A percentile compares a stretch with the other conserved stretches of the same genome.
phyloP scores from a whole-genome alignment of 805 yeast genomes.

The Phaffomyces thermotolerans region DNA sequence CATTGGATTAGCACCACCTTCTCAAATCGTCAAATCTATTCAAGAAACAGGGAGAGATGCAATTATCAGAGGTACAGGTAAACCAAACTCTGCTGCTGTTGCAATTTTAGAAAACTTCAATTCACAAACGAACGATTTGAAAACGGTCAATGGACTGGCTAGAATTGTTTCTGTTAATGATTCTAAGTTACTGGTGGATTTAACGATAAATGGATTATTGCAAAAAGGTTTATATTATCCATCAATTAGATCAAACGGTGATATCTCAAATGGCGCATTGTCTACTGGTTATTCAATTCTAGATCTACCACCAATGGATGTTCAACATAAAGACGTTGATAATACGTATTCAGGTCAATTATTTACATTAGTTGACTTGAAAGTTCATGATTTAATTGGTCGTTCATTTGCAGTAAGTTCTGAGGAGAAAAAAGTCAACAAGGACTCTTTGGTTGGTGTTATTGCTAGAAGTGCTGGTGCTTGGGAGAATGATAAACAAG shows the following conservation, averaged over 20 bases:
- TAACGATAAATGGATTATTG: slow-evolving; percentile 64
- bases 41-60: slow-evolving; percentile 81
- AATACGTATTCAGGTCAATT: slow-evolving; percentile 36
- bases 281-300: slow-evolving; percentile 51
- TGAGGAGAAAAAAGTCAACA: slow-evolving; percentile 14
- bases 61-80: slow-evolving; percentile 86
- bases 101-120: slow-evolving; percentile 75
- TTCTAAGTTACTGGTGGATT: slow-evolving; percentile 55
- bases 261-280: slow-evolving; percentile 65
- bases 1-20: slow-evolving; percentile 68
- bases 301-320: slow-evolving; percentile 25
- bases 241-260: slow-evolving; percentile 61
- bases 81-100: slow-evolving; percentile 84
- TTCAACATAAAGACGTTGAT: slow-evolving; percentile 10
- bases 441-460: slow-evolving; percentile 63
- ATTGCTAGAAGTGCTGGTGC: slow-evolving; percentile 95
- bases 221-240: slow-evolving; percentile 61
- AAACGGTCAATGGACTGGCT: slow-evolving; percentile 80
- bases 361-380: slow-evolving; percentile 37
- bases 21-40: slow-evolving; percentile 58
- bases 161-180: slow-evolving; percentile 66
- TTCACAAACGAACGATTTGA: slow-evolving; percentile 20
- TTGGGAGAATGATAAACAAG: slow-evolving; percentile 92
- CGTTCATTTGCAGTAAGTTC: slow-evolving; percentile 38
- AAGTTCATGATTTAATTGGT: slow-evolving; percentile 61